Evolutionary conservation across 2,329 filamentous ascomycete genomes (phyloP).

Genomic region (Penicillium sclerotiorum): DNA sequence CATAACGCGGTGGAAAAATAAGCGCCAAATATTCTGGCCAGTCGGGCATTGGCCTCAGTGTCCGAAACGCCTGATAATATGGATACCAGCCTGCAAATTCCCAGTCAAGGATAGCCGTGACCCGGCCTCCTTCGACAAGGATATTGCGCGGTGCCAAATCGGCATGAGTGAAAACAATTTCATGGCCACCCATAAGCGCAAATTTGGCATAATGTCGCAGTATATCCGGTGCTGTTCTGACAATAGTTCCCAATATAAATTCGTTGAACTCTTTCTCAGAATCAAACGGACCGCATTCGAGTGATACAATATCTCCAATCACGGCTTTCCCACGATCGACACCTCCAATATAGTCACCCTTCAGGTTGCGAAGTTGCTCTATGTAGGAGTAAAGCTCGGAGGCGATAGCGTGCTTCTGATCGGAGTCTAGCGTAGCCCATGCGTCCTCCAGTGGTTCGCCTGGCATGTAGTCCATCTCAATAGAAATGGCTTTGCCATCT

Average conservation of each 20-base stretch:
- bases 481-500: constrained; percentile 9
- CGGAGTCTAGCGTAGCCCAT: constrained; percentile 15
- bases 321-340: constrained; percentile 17
- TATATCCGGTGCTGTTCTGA: constrained; percentile 9
- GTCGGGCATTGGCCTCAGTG: constrained; percentile 16
- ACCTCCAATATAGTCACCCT: constrained; percentile 22
- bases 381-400: constrained; percentile 19
- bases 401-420: constrained; percentile 19
- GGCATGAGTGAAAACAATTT: constrained; percentile 22
- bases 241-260: constrained; percentile 20
- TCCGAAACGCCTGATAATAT: constrained; percentile 13
- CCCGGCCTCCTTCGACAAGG: constrained; percentile 17
- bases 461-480: constrained; percentile 22
- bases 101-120: constrained; percentile 43
- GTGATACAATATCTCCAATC: constrained; percentile 13
- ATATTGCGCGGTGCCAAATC: constrained; percentile 23
- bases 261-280: constrained; percentile 24
- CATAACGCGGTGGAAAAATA: constrained; percentile 17
- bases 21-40: constrained; percentile 16
- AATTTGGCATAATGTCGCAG: constrained; percentile 17
- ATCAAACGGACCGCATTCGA: constrained; percentile 29
- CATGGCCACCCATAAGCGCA: constrained; percentile 18
- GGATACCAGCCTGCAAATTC: constrained; percentile 36
- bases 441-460: constrained; percentile 22
- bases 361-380: constrained; percentile 15